A percentile compares a stretch with the other conserved stretches of the same genome.
phyloP scores from a whole-genome alignment of 305 asterid species.

The Fraxinus baroniana region DNA sequence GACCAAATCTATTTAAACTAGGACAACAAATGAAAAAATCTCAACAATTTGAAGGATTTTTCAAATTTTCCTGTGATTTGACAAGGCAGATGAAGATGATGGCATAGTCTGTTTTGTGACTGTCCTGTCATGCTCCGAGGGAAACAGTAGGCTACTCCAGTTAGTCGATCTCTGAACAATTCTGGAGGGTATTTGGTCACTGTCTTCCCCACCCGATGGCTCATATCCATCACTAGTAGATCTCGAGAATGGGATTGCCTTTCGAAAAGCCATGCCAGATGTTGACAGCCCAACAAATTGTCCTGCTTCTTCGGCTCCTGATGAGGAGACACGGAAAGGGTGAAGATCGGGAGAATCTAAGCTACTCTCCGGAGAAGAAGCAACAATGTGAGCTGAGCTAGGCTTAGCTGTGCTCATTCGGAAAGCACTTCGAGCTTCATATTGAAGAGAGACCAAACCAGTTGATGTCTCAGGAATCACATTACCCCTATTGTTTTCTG shows the following conservation, averaged over 20 bases:
- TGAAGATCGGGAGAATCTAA: slow-evolving; percentile 75
- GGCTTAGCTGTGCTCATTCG: slow-evolving; percentile 36
- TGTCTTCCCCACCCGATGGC: slow-evolving; percentile 98
- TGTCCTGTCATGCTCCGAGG: slow-evolving; percentile 52
- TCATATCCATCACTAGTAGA: slow-evolving; percentile 97
- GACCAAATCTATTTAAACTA: slow-evolving; percentile 1
- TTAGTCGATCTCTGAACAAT: slow-evolving; percentile 51
- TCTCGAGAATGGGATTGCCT: slow-evolving; percentile 64
- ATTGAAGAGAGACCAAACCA: slow-evolving; percentile 68
- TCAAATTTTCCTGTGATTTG: slow-evolving; percentile 47
- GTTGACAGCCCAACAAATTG: slow-evolving; percentile 47
- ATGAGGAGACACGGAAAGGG: slow-evolving; percentile 60
- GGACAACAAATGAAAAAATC: slow-evolving; percentile 49
- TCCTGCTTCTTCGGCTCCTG: slow-evolving; percentile 59
- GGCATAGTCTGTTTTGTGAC: slow-evolving; percentile 27
- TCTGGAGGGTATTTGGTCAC: slow-evolving; percentile 76
- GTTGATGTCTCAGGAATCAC: slow-evolving; percentile 44
- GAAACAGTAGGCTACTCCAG: slow-evolving; percentile 72
- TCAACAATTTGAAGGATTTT: neutral
- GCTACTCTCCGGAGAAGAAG: slow-evolving; percentile 94
- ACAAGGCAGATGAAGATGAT: slow-evolving; percentile 52
- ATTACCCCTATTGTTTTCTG: slow-evolving; percentile 34
- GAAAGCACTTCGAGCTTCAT: slow-evolving; percentile 61
- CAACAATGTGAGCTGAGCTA: slow-evolving; percentile 40
- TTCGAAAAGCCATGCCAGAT: slow-evolving; percentile 21